Percentiles rank a stretch among this genome's conserved stretches.
phyloP scores from a whole-genome alignment of 108 stramenopile species.

The Chaetoceros muelleri region DNA sequence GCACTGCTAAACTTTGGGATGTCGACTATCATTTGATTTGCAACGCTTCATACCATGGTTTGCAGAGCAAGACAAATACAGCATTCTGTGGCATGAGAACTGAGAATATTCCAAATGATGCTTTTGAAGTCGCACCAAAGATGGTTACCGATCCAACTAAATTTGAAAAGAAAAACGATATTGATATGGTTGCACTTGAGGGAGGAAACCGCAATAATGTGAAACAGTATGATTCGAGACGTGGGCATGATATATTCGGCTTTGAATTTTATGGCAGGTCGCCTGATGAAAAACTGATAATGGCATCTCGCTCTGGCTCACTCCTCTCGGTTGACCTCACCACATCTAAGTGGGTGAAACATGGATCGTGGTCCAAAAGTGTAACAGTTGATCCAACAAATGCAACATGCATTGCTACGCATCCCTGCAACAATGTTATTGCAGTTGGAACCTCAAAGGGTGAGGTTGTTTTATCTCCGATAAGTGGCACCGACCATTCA shows the following conservation, averaged over 20 bases:
- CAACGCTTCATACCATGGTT: not conserved
- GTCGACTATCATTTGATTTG: slow-evolving; percentile 18
- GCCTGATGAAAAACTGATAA: too few species aligned
- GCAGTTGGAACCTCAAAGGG: slow-evolving; percentile 55
- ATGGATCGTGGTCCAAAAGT: slow-evolving; percentile 31
- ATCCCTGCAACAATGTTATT: slow-evolving; percentile 6
- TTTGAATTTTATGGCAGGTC: too few species aligned
- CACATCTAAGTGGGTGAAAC: too few species aligned
- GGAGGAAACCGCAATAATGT: too few species aligned
- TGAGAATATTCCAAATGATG: not conserved
- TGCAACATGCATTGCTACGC: slow-evolving; percentile 44
- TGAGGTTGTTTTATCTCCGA: slow-evolving; percentile 26
- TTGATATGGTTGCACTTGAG: too few species aligned
- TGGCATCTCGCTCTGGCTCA: too few species aligned
- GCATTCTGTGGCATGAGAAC: not conserved
- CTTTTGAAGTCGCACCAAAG: not conserved
- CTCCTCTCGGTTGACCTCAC: too few species aligned
- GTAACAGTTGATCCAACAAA: slow-evolving; percentile 21
- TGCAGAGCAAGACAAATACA: not conserved
- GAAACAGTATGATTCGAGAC: too few species aligned
- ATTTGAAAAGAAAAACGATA: too few species aligned
- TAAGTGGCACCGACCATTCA: not conserved
- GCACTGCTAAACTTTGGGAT: slow-evolving; percentile 36
- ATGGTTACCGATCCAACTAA: too few species aligned
- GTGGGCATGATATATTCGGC: too few species aligned